Evolutionary conservation across 2,329 filamentous ascomycete species (phyloP), one percentile per base, ranked within the genome.

Genomic region (Claviceps pusilla): DNA sequence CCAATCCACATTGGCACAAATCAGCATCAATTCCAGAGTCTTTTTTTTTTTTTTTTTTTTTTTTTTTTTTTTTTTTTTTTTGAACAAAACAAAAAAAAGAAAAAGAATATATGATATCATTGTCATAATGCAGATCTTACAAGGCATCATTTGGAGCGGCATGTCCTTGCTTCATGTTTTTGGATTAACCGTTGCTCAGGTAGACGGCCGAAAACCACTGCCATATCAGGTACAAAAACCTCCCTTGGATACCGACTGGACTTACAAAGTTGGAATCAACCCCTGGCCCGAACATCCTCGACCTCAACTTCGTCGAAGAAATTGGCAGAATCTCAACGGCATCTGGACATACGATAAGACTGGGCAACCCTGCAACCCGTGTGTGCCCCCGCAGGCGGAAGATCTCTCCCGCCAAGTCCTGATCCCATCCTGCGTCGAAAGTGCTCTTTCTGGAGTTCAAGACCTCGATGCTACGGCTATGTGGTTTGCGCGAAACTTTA

Each of bases 211-310:
- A 39, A 39, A 39, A 1, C 57, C 60, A 3, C 51, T 54, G 7
- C 66, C 67, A 0, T 73, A 74, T 60, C 56, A 65, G 29, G 63
- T 69, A 0, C 63, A 71, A 54, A 67, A 61, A 7, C 70, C 71
- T 14, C 73, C 71, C 0, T 68, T 76, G 2, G 72, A 74, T 57
- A 78, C 75, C 2, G 68, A 72, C 9, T 80, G 76, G 76, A 80
- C 77, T 1, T 64, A 70, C 54, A 65, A 71, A 5, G 73, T 78
- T 24, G 76, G 77, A 39, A 76, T 69, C 1, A 66, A 74, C 43
- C 76, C 77, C 0, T 80, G 78, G 78, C 75, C 75, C 2, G 76
- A 82, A 50, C 73, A 82, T 58, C 79, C 79, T 10, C 74, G 78
- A 0, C 79, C 79, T 3, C 77, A 76, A 59, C 72, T 82, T 9